These are phyloP conservation scores for Cyanophora paradoxa DNA, from an alignment of 78 protist species.

Conservation along the genomic window DNA sequence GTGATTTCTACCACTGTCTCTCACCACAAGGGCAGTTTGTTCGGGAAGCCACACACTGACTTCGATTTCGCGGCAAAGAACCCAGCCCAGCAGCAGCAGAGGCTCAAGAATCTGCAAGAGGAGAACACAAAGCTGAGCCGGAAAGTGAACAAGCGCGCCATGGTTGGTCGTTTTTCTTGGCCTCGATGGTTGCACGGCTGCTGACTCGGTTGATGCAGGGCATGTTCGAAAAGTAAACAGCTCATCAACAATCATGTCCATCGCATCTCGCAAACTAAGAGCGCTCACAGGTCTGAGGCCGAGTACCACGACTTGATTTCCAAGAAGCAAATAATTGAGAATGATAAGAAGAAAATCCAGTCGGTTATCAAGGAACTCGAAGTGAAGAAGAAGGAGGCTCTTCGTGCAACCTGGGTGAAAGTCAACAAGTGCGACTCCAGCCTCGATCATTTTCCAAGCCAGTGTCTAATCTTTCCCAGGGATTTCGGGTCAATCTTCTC, in stretches of 20 bases:
- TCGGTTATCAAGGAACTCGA: slow-evolving; percentile 77
- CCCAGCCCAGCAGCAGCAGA: not conserved
- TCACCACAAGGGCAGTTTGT: too few species aligned
- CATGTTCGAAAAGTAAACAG: slow-evolving; percentile 25
- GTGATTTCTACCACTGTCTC: too few species aligned
- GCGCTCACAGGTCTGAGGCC: slow-evolving; percentile 65
- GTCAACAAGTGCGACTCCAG: slow-evolving; percentile 43
- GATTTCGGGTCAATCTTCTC: slow-evolving; percentile 88
- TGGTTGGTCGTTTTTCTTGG: slow-evolving; percentile 37
- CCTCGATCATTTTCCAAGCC: not conserved
- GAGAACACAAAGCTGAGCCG: slow-evolving; percentile 12
- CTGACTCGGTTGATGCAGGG: too few species aligned
- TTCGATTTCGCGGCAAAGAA: slow-evolving; percentile 53
- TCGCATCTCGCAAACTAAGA: too few species aligned
- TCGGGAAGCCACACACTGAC: slow-evolving; percentile 8
- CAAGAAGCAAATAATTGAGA: slow-evolving; percentile 71
- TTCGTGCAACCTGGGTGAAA: slow-evolving; percentile 69
- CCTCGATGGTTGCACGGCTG: too few species aligned
- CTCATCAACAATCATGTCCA: too few species aligned
- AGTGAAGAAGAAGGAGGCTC: slow-evolving; percentile 79
- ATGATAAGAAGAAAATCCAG: slow-evolving; percentile 82
- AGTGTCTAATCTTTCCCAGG: slow-evolving; percentile 10
- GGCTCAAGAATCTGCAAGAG: not conserved
- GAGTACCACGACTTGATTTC: slow-evolving; percentile 81
- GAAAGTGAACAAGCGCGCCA: slow-evolving; percentile 81